A percentile compares a stretch with the other conserved stretches of the same genome.
These are phyloP conservation scores for Candida tropicalis DNA, from an alignment of 1,139 yeast species.

Conservation along the genomic window DNA sequence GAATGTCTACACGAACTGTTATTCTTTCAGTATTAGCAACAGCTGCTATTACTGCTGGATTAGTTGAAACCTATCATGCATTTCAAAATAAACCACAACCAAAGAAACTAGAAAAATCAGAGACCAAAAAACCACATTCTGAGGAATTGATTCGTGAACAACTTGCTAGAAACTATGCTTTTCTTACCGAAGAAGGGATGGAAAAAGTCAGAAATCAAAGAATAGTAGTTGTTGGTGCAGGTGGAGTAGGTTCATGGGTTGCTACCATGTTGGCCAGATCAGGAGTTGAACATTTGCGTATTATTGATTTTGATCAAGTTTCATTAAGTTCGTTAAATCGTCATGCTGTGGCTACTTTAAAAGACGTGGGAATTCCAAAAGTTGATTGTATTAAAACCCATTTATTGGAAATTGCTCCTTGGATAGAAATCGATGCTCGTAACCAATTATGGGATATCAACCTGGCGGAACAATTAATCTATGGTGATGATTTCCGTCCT, in stretches of 20 bases:
- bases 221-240: conserved; percentile 93
- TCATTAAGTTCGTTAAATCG: conserved; percentile 88
- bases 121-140: conserved; percentile 41
- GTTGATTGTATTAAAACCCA: conserved; percentile 75
- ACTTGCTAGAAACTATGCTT: conserved; percentile 90
- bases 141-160: conserved; percentile 87
- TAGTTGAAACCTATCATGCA: conserved; percentile 43
- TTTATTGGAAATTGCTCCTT: conserved; percentile 77
- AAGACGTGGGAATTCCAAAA: conserved; percentile 89
- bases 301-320: conserved; percentile 95
- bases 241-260: conserved; percentile 98
- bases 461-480: conserved; percentile 60
- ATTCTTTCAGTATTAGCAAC: conserved; percentile 38
- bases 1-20: conserved; percentile 15
- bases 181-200: conserved; percentile 85
- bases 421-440: conserved; percentile 79
- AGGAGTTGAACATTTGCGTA: conserved; percentile 76
- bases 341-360: conserved; percentile 87
- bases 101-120: conserved; percentile 5
- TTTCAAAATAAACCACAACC: conserved; percentile 21
- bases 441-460: conserved; percentile 77
- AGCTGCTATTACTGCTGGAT: conserved; percentile 41
- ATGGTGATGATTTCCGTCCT: conserved; percentile 57
- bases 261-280: conserved; percentile 90
- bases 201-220: conserved; percentile 69